Conservation (phyloP, 2,329 filamentous ascomycete genomes). For the Neopestalotiopsis rosae region DNA sequence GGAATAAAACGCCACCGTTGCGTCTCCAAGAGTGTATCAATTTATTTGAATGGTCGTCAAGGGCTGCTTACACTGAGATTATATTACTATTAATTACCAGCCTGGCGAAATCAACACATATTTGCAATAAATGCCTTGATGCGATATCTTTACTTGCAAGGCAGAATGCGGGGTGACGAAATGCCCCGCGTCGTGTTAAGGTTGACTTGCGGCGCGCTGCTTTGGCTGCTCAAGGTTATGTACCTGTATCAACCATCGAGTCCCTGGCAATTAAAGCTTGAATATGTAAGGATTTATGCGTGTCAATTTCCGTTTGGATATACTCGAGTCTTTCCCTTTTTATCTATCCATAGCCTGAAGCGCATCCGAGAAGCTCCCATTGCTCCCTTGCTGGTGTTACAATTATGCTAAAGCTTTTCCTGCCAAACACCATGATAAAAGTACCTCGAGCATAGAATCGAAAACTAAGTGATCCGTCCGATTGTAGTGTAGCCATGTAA, state of each 20-base stretch:
- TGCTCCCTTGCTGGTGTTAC: background rate
- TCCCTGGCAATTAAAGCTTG: background rate
- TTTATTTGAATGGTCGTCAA: background rate
- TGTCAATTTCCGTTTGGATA: background rate
- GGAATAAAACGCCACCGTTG: background rate
- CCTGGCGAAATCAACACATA: background rate
- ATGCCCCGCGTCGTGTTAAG: slow-evolving; percentile 11
- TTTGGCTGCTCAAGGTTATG: no score
- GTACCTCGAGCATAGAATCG: background rate
- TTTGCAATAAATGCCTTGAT: background rate
- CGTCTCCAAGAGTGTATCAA: background rate
- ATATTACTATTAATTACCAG: background rate
- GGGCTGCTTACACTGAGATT: background rate
- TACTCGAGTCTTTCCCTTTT: background rate
- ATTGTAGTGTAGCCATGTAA: no score
- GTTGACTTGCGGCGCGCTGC: background rate
- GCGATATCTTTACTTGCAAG: background rate
- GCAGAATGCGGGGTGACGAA: slow-evolving; percentile 11
- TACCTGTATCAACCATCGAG: background rate
- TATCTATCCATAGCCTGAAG: background rate
- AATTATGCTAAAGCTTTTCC: background rate
- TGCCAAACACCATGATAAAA: background rate
- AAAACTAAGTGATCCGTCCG: background rate
- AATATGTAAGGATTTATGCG: background rate
- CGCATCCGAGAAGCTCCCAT: background rate